phyloP scores from a whole-genome alignment of 192 early-diverging fungal species.

The Umbelopsis sp. region DNA sequence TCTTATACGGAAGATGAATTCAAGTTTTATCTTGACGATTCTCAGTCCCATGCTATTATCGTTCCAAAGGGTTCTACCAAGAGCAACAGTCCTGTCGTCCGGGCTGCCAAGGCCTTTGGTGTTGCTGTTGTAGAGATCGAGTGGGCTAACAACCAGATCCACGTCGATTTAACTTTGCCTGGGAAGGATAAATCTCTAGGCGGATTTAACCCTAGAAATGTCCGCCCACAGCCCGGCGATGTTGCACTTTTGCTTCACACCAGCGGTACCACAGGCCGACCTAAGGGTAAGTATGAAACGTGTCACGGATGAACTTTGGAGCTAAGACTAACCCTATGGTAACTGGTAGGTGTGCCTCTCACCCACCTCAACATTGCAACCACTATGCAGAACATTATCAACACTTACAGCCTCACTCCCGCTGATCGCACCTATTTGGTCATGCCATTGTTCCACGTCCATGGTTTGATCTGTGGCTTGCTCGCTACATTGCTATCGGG shows the following conservation, averaged over 20 bases:
- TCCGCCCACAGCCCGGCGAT: conserved; percentile 51
- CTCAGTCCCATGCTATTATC: conserved; percentile 62
- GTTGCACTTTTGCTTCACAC: conserved; percentile 80
- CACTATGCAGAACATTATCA: conserved; percentile 72
- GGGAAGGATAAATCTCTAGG: conserved; percentile 1
- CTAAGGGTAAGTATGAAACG: conserved; percentile 51
- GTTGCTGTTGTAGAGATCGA: conserved; percentile 60
- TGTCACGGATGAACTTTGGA: no score
- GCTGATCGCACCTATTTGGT: conserved; percentile 71
- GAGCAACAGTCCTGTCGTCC: conserved; percentile 52
- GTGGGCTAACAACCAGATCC: conserved; percentile 42
- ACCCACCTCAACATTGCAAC: conserved; percentile 74
- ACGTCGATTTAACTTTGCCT: conserved; percentile 21
- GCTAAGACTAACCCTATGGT: neutral
- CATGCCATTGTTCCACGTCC: conserved; percentile 89
- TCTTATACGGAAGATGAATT: conserved; percentile 69
- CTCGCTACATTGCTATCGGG: conserved; percentile 71
- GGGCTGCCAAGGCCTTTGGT: conserved; percentile 51
- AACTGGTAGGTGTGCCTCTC: conserved; percentile 66
- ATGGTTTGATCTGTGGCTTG: conserved; percentile 77
- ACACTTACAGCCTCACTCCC: conserved; percentile 64
- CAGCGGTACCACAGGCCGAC: conserved; percentile 77
- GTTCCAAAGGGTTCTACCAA: conserved; percentile 54
- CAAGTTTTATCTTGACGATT: conserved; percentile 75
- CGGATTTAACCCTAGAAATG: neutral